Conservation (phyloP, 345 rosid genomes). For the Corchorus olitorius region DNA sequence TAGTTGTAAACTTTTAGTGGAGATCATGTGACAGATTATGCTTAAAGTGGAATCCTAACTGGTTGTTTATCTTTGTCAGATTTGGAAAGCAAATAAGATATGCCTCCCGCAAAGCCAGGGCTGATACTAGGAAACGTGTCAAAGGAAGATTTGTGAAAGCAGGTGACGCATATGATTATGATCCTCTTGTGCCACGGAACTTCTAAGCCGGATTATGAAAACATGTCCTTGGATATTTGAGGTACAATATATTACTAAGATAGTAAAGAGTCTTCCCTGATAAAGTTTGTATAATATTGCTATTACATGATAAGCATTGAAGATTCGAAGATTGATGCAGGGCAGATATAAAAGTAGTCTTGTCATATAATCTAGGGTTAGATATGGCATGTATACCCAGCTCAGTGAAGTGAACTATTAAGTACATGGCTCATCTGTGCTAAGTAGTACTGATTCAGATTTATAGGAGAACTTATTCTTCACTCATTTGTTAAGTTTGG, state of each 20-base stretch:
- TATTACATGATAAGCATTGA: slow-evolving; percentile 16
- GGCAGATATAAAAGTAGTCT: background rate
- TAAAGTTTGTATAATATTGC: background rate
- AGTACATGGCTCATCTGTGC: background rate
- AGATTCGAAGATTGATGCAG: background rate
- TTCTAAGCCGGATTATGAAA: slow-evolving; percentile 23
- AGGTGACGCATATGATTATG: slow-evolving; percentile 76
- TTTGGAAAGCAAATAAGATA: slow-evolving; percentile 88
- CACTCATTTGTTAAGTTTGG: background rate
- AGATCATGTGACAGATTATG: background rate
- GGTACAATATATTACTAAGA: slow-evolving; percentile 3
- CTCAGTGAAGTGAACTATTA: background rate
- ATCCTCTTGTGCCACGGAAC: slow-evolving; percentile 48
- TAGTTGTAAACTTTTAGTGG: background rate
- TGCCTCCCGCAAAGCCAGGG: slow-evolving; percentile 86
- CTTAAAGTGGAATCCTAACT: background rate
- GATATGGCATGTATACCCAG: slow-evolving; percentile 22
- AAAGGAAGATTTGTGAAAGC: slow-evolving; percentile 93
- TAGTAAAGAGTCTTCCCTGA: background rate
- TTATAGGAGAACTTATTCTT: background rate
- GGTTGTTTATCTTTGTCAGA: slow-evolving; percentile 35
- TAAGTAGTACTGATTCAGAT: background rate
- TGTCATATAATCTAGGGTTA: background rate
- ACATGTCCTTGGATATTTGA: background rate
- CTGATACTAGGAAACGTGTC: slow-evolving; percentile 82